A percentile compares a stretch with the other conserved stretches of the same genome.
Evolutionary conservation across 1,139 yeast genomes (phyloP).

Genomic region (Zygosaccharomyces sapae): DNA sequence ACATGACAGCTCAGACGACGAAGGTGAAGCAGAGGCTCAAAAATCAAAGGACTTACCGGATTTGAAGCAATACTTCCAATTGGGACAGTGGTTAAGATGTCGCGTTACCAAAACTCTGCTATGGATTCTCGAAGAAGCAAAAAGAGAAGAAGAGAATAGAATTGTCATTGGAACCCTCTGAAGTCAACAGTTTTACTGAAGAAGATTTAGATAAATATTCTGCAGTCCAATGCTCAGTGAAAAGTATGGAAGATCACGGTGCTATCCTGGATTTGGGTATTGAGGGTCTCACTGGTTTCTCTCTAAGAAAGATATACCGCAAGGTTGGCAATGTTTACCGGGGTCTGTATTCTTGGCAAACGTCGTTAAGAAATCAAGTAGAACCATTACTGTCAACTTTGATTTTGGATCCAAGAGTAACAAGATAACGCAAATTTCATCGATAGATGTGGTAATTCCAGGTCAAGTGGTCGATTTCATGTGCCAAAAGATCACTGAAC

Average conservation of each 20-base stretch:
- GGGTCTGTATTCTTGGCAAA: slow-evolving; percentile 53
- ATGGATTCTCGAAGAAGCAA: slow-evolving; percentile 38
- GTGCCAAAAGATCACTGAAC: slow-evolving; percentile 53
- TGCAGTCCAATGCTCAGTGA: slow-evolving; percentile 69
- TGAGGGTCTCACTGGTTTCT: slow-evolving; percentile 57
- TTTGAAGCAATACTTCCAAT: slow-evolving; percentile 49
- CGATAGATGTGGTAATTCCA: slow-evolving; percentile 77
- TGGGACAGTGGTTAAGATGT: slow-evolving; percentile 88
- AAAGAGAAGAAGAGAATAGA: slow-evolving; percentile 56
- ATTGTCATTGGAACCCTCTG: slow-evolving; percentile 69
- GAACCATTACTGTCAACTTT: slow-evolving; percentile 58
- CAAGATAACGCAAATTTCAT: slow-evolving; percentile 52
- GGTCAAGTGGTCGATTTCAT: slow-evolving; percentile 78
- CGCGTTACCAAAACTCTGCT: slow-evolving; percentile 51
- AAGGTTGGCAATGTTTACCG: slow-evolving; percentile 31
- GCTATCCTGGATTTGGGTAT: slow-evolving; percentile 68
- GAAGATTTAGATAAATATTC: slow-evolving; percentile 64
- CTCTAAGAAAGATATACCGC: slow-evolving; percentile 57
- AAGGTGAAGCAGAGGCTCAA: slow-evolving; percentile 33
- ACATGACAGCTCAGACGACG: slow-evolving; percentile 34
- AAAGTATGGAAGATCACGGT: slow-evolving; percentile 89
- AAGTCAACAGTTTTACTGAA: slow-evolving; percentile 58
- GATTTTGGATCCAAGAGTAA: slow-evolving; percentile 43
- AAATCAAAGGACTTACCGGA: slow-evolving; percentile 49
- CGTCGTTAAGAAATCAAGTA: slow-evolving; percentile 46